phyloP scores from a whole-genome alignment of 352 stramenopile genomes.

The Paralagenidium karlingii region DNA sequence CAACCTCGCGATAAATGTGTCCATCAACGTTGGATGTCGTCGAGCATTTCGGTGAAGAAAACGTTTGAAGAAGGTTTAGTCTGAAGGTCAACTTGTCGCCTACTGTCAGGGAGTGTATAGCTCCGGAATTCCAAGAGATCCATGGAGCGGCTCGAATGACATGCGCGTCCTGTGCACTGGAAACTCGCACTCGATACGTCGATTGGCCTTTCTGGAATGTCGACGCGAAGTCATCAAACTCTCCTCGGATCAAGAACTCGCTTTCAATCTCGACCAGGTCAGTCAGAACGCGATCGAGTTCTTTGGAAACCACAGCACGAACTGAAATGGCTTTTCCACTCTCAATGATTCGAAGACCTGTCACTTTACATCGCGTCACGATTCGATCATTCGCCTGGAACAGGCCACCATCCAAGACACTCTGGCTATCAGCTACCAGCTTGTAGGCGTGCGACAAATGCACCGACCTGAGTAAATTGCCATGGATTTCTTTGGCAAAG shows the following conservation, averaged over 20 bases:
- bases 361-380: slow-evolving; percentile 59
- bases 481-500: slow-evolving; percentile 68
- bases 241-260: slow-evolving; percentile 78
- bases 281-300: slow-evolving; percentile 35
- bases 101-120: slow-evolving; percentile 10
- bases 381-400: slow-evolving; percentile 65
- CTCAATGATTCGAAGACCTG: slow-evolving; percentile 59
- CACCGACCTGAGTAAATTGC: slow-evolving; percentile 71
- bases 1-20: slow-evolving; percentile 20
- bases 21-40: too few relatives aligned
- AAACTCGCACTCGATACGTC: slow-evolving; percentile 7
- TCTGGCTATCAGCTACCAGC: too few relatives aligned
- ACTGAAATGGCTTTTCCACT: slow-evolving; percentile 71
- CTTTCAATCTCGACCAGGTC: slow-evolving; percentile 58
- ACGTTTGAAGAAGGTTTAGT: slow-evolving; percentile 26
- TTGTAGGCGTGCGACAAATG: slow-evolving; percentile 82
- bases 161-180: slow-evolving; percentile 7
- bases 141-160: slow-evolving; percentile 4
- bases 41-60: too few relatives aligned
- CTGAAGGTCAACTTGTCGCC: slow-evolving; percentile 40
- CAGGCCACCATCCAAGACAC: slow-evolving; percentile 18
- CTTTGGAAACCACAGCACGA: slow-evolving; percentile 49
- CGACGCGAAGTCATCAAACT: slow-evolving; percentile 60
- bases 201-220: slow-evolving; percentile 54
- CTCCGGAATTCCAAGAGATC: slow-evolving; percentile 9